Conservation (phyloP, 1,284 basidiomycete species). For the Cryptococcus maquisensis region DNA sequence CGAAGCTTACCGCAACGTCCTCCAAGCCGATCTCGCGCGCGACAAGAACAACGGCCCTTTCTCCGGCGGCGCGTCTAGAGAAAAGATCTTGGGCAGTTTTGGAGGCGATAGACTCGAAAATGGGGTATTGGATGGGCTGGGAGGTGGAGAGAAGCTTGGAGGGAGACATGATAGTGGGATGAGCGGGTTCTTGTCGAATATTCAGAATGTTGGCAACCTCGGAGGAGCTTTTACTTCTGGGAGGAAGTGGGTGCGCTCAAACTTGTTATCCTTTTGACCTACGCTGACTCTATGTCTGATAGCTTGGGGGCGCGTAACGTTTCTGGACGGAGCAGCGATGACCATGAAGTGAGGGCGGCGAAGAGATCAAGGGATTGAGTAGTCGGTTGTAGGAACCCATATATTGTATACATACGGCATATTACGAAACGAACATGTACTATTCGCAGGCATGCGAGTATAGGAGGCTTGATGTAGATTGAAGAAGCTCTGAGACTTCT, state of each 20-base stretch:
- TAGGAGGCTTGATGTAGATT: too few relatives aligned
- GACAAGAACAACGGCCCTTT: not conserved
- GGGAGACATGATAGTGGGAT: not conserved
- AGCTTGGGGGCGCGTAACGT: constrained; percentile 8
- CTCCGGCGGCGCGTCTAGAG: not conserved
- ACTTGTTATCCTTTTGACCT: not conserved
- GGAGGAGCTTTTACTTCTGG: not conserved
- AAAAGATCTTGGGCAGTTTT: not conserved
- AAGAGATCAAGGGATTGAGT: constrained; percentile 12
- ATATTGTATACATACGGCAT: too few relatives aligned
- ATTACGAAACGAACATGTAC: too few relatives aligned
- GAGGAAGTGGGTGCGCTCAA: constrained; percentile 17
- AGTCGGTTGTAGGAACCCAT: too few relatives aligned
- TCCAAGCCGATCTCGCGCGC: not conserved
- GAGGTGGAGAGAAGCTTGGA: not conserved
- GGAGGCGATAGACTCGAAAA: not conserved
- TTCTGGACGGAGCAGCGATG: constrained; percentile 8
- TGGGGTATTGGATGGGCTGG: not conserved
- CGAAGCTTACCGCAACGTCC: constrained; percentile 48
- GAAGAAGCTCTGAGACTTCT: too few relatives aligned
- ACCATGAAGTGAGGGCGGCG: constrained; percentile 1
- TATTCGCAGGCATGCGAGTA: too few relatives aligned
- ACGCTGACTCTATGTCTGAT: not conserved
- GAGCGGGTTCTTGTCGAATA: not conserved
- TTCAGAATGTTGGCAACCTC: not conserved